Percentiles rank a stretch among this genome's conserved stretches.
Conservation (phyloP, 1,139 yeast genomes). For the Hansenula lynferdii region DNA sequence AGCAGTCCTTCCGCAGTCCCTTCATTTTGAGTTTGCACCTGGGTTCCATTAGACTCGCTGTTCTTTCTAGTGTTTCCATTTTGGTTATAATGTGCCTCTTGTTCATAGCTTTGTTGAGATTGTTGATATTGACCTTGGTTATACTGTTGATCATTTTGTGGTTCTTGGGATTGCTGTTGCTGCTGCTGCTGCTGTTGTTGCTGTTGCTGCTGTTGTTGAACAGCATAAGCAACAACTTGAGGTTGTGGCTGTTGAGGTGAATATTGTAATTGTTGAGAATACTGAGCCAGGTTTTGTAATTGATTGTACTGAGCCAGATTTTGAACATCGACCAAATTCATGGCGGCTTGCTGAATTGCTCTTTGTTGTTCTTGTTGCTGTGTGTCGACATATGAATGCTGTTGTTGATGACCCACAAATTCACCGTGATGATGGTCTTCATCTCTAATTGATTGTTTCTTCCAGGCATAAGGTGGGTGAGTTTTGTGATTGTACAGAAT, state of each 20-base stretch:
- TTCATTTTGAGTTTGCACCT: too few species aligned
- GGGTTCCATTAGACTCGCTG: neutral
- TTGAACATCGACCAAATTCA: slow-evolving; percentile 5
- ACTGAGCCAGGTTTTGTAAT: slow-evolving; percentile 3
- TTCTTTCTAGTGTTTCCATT: neutral
- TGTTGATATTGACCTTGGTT: neutral
- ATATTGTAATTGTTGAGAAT: slow-evolving; percentile 3
- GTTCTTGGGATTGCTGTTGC: neutral
- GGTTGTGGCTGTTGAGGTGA: slow-evolving; percentile 1
- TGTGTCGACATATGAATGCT: neutral
- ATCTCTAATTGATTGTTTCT: slow-evolving; percentile 6
- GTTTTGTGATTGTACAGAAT: slow-evolving; percentile 32
- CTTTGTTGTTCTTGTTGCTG: slow-evolving; percentile 6
- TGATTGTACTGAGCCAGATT: slow-evolving; percentile 2
- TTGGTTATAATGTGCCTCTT: neutral
- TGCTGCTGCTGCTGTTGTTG: neutral
- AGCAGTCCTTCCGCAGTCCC: too few species aligned
- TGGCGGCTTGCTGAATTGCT: slow-evolving; percentile 2
- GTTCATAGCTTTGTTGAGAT: neutral
- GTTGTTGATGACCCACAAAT: neutral
- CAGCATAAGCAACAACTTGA: slow-evolving; percentile 3
- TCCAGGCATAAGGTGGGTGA: slow-evolving; percentile 30
- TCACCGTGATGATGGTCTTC: slow-evolving; percentile 1
- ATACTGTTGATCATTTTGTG: neutral
- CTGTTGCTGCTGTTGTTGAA: slow-evolving; percentile 4